Conservation (phyloP, 208 protist species). For the Acanthamoeba lugdunensis region DNA sequence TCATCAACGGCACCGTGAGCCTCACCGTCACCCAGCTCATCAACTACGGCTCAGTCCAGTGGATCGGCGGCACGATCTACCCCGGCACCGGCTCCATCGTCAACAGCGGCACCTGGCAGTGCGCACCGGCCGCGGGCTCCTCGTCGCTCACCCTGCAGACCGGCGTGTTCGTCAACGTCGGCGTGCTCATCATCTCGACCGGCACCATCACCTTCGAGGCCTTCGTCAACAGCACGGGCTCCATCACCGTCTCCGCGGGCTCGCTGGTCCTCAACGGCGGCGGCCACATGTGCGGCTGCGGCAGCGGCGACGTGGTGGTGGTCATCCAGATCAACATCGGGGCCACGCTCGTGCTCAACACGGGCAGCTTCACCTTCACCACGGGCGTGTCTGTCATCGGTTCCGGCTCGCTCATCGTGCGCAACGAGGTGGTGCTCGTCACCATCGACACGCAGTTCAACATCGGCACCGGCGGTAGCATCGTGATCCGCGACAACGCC, state of each 20-base stretch:
- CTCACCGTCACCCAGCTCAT: background rate
- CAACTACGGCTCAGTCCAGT: conserved; percentile 55
- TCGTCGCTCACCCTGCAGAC: background rate
- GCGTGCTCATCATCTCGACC: background rate
- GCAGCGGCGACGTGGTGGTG: background rate
- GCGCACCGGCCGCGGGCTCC: background rate
- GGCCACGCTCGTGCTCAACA: conserved; percentile 18
- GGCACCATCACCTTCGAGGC: conserved; percentile 32
- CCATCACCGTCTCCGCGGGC: conserved; percentile 4
- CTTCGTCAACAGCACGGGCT: conserved; percentile 34
- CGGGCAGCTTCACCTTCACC: conserved; percentile 61
- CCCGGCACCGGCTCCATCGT: conserved; percentile 42
- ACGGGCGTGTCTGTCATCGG: conserved; percentile 2
- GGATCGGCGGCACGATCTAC: conserved; percentile 17
- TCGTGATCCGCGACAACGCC: conserved; percentile 53
- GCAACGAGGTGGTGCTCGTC: background rate
- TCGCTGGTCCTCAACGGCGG: conserved; percentile 53
- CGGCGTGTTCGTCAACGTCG: conserved; percentile 34
- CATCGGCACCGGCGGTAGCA: background rate
- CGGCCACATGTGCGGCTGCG: conserved; percentile 16
- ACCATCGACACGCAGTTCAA: background rate
- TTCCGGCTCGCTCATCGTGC: conserved; percentile 25
- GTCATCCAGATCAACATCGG: background rate
- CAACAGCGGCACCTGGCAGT: conserved; percentile 51
- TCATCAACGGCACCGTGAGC: conserved; percentile 1